These are phyloP conservation scores for Colletotrichum sp. DNA, from an alignment of 2,329 filamentous ascomycete genomes.

Conservation along the genomic window DNA sequence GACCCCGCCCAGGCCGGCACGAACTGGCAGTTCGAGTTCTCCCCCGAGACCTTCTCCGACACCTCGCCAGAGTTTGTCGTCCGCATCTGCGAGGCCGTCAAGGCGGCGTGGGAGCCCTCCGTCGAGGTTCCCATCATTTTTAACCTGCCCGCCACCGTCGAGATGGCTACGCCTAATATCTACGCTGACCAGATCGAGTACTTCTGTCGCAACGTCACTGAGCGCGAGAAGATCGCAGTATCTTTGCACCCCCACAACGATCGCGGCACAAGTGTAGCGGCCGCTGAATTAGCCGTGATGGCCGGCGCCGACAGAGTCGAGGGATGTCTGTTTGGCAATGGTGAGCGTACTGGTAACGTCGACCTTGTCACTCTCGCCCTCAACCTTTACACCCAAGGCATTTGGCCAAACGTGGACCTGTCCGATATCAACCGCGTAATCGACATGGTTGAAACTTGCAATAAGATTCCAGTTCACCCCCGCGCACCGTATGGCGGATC, in stretches of 20 bases:
- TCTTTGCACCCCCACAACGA: constrained; percentile 96
- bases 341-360: constrained; percentile 94
- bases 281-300: too few species aligned
- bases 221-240: constrained; percentile 86
- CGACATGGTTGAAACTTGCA: constrained; percentile 87
- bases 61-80: constrained; percentile 83
- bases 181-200: constrained; percentile 97
- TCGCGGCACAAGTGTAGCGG: constrained; percentile 56
- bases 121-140: constrained; percentile 79
- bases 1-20: constrained; percentile 62
- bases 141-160: constrained; percentile 95
- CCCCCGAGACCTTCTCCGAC: constrained; percentile 89
- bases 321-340: constrained; percentile 92
- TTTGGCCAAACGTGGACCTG: constrained; percentile 86
- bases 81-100: constrained; percentile 88
- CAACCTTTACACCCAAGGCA: constrained; percentile 94
- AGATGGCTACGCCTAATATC: constrained; percentile 92
- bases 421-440: constrained; percentile 88
- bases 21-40: constrained; percentile 82
- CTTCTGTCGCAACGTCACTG: constrained; percentile 85
- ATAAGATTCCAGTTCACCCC: constrained; percentile 92
- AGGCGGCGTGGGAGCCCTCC: constrained; percentile 84
- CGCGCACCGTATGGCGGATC: constrained; percentile 90
- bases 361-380: constrained; percentile 91
- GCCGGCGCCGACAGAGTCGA: constrained; percentile 87